phyloP scores from a whole-genome alignment of 1,284 basidiomycete genomes.

The Sutorius eximius region DNA sequence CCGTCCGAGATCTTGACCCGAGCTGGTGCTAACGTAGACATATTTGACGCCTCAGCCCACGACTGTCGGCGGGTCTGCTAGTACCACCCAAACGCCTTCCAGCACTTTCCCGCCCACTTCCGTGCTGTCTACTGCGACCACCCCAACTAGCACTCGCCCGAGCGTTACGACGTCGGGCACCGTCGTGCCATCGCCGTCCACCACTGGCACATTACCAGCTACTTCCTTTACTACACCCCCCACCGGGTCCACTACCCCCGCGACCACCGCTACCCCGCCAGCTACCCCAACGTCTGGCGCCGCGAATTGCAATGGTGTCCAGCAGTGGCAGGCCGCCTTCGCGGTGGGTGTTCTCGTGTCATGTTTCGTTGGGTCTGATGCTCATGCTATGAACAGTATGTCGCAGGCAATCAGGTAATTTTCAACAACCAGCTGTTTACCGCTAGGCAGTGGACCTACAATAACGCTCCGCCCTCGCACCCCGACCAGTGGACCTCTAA shows the following conservation, averaged over 20 bases:
- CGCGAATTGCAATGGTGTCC: constrained; percentile 18
- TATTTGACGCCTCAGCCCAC: constrained; percentile 11
- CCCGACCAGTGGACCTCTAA: constrained; percentile 22
- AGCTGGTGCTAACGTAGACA: constrained; percentile 4
- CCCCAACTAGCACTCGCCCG: background rate
- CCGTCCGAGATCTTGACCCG: background rate
- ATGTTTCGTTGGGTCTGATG: fast-evolving
- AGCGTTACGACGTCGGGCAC: background rate
- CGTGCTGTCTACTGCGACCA: background rate
- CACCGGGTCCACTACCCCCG: background rate
- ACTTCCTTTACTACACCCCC: background rate
- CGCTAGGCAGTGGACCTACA: constrained; percentile 30
- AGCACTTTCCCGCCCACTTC: no score
- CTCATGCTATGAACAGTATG: constrained; percentile 21
- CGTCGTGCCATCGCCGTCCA: background rate
- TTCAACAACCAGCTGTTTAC: constrained; percentile 23
- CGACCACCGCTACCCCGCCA: background rate
- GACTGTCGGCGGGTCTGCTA: background rate
- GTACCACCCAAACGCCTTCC: background rate
- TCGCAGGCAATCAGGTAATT: constrained; percentile 22
- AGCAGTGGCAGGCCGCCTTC: constrained; percentile 26
- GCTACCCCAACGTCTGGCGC: background rate
- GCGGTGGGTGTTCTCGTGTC: constrained; percentile 15
- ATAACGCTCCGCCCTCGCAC: constrained; percentile 20
- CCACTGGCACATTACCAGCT: no score